Base-by-base conservation (phyloP, 371 early-diverging fungal genomes). In the Mortierella sp. region DNA sequence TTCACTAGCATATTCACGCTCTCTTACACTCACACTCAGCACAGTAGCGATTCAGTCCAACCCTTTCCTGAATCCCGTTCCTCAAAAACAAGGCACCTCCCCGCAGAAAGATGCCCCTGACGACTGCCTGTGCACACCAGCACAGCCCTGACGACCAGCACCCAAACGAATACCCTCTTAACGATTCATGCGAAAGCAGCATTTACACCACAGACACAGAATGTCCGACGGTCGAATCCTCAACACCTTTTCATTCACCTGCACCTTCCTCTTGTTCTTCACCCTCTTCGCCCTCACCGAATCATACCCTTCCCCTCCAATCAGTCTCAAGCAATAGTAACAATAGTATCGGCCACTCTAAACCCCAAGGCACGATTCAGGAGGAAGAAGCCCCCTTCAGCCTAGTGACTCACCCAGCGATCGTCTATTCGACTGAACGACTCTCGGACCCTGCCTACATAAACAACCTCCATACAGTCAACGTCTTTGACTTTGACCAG, bases 401-500 rank as follows among this genome's bases (percentile, higher is more conserved):
- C 14, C 46, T 56, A 1, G 28, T 60, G 49, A 55, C 55, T 48
- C 75, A 75, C 31, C 60, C 68, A 2, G 75, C 75, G 9, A 30
- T 75, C 32, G 75, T 68, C n/a, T 67, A 31, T 55, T 52, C 75
- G 14, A 51, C 64, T 28, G 50, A 50, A 0, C 48, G 50, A 21
- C 64, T 75, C 37, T 27, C 43, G 23, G 64, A 75, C 43, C 28
- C 51, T 0, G 28, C 15, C 28, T 60, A 63, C 28, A 49, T 49
- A 14, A 37, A 32, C 2, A 23, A 51, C 9, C 28, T 75, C 27
- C 69, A 58, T 19, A 63, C 82, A 2, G 68, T 86, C 32, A 64
- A 80, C 6, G 78, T 92, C 21, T 89, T 90, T 65, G 92, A 92
- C 67, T 91, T 92, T 84, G 91, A 92, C 78, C 89, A 90, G 58